A percentile compares a stretch with the other conserved stretches of the same genome.
These are phyloP conservation scores for Osmozyma mogii DNA, from an alignment of 805 yeast genomes.

Conservation along the genomic window DNA sequence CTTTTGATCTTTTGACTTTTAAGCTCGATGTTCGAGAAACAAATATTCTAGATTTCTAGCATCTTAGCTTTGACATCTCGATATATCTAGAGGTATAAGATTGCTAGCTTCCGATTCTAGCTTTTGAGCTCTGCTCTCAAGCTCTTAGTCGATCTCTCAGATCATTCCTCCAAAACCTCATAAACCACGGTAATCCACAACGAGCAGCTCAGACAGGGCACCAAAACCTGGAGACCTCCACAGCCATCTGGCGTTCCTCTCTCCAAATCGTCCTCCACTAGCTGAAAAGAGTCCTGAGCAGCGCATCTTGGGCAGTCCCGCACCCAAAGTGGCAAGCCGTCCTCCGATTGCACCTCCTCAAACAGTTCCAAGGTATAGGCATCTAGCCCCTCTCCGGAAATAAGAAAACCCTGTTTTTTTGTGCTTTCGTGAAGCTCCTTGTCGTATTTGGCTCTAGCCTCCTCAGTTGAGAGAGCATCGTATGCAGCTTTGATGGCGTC, in stretches of 20 bases:
- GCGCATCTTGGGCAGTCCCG: slow-evolving; percentile 66
- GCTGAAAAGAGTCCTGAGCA: slow-evolving; percentile 40
- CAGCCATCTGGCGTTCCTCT: slow-evolving; percentile 45
- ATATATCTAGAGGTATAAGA: no score
- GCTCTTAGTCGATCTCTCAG: neutral
- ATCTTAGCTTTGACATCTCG: no score
- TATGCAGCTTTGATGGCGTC: slow-evolving; percentile 60
- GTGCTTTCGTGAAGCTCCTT: slow-evolving; percentile 24
- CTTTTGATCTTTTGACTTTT: no score
- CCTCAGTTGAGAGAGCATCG: slow-evolving; percentile 37
- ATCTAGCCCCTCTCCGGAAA: slow-evolving; percentile 66
- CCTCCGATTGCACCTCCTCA: slow-evolving; percentile 23
- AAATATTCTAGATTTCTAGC: no score
- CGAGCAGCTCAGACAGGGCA: slow-evolving; percentile 80
- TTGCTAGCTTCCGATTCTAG: no score
- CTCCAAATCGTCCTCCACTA: slow-evolving; percentile 57
- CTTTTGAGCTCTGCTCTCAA: no score
- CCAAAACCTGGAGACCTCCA: slow-evolving; percentile 53
- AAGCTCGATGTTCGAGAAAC: no score
- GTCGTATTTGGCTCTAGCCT: slow-evolving; percentile 45
- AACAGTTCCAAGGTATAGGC: slow-evolving; percentile 59
- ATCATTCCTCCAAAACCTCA: slow-evolving; percentile 35
- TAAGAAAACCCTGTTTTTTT: slow-evolving; percentile 30
- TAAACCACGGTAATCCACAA: slow-evolving; percentile 76
- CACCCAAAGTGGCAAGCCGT: slow-evolving; percentile 29